Conservation (phyloP, 1,284 basidiomycete genomes). For the Tilletiaria anomala region DNA sequence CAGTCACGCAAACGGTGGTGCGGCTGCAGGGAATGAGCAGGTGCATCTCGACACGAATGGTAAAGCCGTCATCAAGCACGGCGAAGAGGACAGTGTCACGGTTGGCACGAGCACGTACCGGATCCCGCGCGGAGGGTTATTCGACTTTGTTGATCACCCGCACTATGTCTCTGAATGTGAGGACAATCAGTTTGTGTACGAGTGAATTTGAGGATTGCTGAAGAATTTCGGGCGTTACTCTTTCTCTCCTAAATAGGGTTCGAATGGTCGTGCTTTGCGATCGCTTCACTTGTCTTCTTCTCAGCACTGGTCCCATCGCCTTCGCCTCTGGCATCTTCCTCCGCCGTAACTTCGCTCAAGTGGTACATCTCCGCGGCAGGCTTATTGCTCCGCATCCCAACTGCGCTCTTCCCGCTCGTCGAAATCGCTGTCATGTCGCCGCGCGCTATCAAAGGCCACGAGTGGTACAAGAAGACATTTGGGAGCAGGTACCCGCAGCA, state of each 20-base stretch:
- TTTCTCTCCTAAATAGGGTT: constrained; percentile 19
- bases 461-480: constrained; percentile 64
- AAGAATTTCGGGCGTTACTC: not conserved
- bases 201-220: too few species aligned
- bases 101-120: constrained; percentile 51
- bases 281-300: constrained; percentile 20
- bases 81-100: not conserved
- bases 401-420: constrained; percentile 50
- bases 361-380: too few species aligned
- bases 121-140: constrained; percentile 67
- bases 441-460: constrained; percentile 61
- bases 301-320: constrained; percentile 10
- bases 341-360: too few species aligned
- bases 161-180: constrained; percentile 76
- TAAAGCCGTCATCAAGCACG: not conserved
- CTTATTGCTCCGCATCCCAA: constrained; percentile 17
- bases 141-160: constrained; percentile 67
- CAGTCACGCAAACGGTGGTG: constrained; percentile 9
- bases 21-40: constrained; percentile 22
- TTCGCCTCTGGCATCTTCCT: not conserved
- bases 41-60: not conserved
- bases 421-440: constrained; percentile 63
- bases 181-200: constrained; percentile 6
- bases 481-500: constrained; percentile 48
- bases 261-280: constrained; percentile 33